Evolutionary conservation across 2,329 filamentous ascomycete species (phyloP), one percentile per base, ranked within the genome.

Genomic region (Nothopassalora personata): DNA sequence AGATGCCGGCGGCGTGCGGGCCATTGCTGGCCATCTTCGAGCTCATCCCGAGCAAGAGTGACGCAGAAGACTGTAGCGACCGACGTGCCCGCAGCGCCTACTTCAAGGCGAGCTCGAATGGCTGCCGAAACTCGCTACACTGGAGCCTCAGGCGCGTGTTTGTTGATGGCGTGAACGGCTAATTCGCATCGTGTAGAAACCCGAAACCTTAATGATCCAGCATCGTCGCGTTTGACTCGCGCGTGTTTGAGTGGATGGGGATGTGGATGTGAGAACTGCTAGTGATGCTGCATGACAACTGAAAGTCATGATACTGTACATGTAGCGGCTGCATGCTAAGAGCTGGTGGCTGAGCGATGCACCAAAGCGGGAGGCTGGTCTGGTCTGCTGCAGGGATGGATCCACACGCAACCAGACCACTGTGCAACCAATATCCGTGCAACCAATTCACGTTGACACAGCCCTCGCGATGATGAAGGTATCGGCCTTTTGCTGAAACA

Each of bases 1-100:
- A 97, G 73, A 97, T 96, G 71, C 93, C 93, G 4, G 93, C 89
- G 28, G 92, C 91, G 77, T 97, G 92, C 71, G 85, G 84, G 67
- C 81, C 81, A 72, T 82, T 84, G 54, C 46, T 62, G 30, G 64
- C 63, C 64, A 66, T 64, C 57, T 64, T 66, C 23, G 50, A 54
- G 51, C 36, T 23, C 56, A 54, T 58, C 4, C n/a, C 30, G 49
- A 31, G 39, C 39, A 43, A 13, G 28, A 6, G 8, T 8, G 46
- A 49, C n/a, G 39, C 10, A 49, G 46, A 8, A 30, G 46, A 27
- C 19, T 1, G 46, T 43, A 56, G 33, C 19, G 54, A 56, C 46
- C 39, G 54, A 51, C 31, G 19, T n/a, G 23, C 27, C 36, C 52
- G 34, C 36, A 49, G 46, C 46, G 19, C 23, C n/a, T 15, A 49